These are phyloP conservation scores for Apiospora pterosperma DNA, from an alignment of 2,329 filamentous ascomycete species.

Conservation along the genomic window DNA sequence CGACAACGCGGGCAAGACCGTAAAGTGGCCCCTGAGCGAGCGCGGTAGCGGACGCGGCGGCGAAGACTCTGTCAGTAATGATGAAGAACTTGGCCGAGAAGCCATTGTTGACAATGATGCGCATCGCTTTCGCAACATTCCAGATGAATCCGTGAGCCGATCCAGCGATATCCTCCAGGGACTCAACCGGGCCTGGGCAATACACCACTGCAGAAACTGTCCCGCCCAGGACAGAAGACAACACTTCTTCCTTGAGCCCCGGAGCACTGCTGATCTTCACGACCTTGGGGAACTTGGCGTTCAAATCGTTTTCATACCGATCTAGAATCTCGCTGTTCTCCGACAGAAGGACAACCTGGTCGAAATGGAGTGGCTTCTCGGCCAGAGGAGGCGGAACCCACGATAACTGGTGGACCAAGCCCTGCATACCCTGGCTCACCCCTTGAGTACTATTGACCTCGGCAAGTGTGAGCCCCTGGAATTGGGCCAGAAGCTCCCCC, in stretches of 20 bases:
- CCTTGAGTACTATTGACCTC: conserved; percentile 31
- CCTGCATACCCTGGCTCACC: conserved; percentile 16
- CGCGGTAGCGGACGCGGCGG: conserved; percentile 14
- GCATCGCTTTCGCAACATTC: conserved; percentile 9
- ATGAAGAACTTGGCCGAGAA: conserved; percentile 10
- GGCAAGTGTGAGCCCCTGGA: conserved; percentile 34
- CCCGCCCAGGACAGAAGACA: background rate
- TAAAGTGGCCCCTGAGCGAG: conserved; percentile 32
- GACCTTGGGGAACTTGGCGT: background rate
- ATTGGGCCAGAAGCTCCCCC: conserved; percentile 26
- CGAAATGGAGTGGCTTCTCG: conserved; percentile 20
- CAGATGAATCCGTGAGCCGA: conserved; percentile 10
- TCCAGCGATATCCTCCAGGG: conserved; percentile 7
- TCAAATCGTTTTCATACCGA: conserved; percentile 13
- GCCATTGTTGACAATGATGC: background rate
- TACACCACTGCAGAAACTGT: conserved; percentile 14
- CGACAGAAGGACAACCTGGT: conserved; percentile 22
- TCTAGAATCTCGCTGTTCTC: conserved; percentile 16
- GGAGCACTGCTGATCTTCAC: background rate
- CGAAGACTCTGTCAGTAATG: background rate
- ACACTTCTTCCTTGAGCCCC: background rate
- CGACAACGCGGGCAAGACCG: conserved; percentile 34
- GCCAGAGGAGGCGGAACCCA: conserved; percentile 33
- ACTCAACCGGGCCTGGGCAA: conserved; percentile 10
- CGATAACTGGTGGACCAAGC: conserved; percentile 32